phyloP scores from a whole-genome alignment of 306 rosid species.

The Amphicarpaea edgeworthii region DNA sequence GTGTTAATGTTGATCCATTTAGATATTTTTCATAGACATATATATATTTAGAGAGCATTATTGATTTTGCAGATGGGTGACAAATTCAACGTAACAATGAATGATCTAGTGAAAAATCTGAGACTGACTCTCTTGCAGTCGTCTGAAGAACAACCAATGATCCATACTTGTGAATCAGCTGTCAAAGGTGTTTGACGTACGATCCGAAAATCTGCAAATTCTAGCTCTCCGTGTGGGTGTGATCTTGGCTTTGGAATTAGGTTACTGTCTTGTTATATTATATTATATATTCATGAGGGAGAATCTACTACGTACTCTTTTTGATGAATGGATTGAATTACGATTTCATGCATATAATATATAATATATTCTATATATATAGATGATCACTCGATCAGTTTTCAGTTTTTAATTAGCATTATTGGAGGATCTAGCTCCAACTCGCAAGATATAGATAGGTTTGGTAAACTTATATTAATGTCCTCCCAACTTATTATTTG shows the following conservation, averaged over 20 bases:
- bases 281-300: slow-evolving; percentile 15
- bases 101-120: slow-evolving; percentile 47
- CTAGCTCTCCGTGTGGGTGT: neutral
- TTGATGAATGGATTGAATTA: slow-evolving; percentile 8
- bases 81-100: slow-evolving; percentile 30
- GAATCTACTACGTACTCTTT: neutral
- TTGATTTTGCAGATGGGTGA: slow-evolving; percentile 45
- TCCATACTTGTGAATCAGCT: slow-evolving; percentile 25
- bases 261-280: neutral
- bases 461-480: neutral
- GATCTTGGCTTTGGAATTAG: slow-evolving; percentile 4
- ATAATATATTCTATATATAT: neutral
- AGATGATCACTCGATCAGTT: slow-evolving; percentile 14
- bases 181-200: neutral
- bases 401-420: neutral
- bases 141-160: slow-evolving; percentile 18
- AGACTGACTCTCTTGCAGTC: slow-evolving; percentile 39
- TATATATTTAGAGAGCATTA: neutral
- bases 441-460: neutral
- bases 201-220: slow-evolving; percentile 6
- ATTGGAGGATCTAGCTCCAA: neutral
- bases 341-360: neutral
- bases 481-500: slow-evolving; percentile 20
- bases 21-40: too few species aligned
- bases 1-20: too few species aligned